phyloP scores from a whole-genome alignment of 1,284 basidiomycete genomes.

The Leccinum fuscescens region DNA sequence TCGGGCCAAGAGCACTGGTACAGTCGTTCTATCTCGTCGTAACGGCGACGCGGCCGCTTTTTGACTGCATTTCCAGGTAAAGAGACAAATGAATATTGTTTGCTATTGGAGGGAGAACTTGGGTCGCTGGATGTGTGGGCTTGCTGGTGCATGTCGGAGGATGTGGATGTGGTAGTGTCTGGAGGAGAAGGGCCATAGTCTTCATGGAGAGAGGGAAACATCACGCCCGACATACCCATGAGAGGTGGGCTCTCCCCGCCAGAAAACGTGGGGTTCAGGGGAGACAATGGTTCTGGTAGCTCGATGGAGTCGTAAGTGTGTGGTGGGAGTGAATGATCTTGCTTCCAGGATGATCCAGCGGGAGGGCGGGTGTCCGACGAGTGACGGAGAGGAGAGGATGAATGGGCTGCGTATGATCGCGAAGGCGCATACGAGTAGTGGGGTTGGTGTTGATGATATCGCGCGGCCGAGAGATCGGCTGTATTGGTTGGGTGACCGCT shows the following conservation, averaged over 20 bases:
- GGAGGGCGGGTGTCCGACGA: constrained; percentile 42
- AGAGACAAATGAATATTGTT: constrained; percentile 79
- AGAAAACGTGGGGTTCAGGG: constrained; percentile 47
- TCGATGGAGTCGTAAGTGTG: constrained; percentile 34
- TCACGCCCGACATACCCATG: constrained; percentile 36
- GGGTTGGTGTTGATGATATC: constrained; percentile 34
- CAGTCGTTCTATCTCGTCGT: constrained; percentile 90
- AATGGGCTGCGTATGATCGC: constrained; percentile 30
- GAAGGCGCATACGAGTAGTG: constrained; percentile 33
- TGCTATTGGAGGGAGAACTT: constrained; percentile 42
- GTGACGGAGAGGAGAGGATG: constrained; percentile 41
- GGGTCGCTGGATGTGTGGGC: constrained; percentile 11
- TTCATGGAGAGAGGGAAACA: constrained; percentile 44
- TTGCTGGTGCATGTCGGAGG: constrained; percentile 33
- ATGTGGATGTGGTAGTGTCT: constrained; percentile 54
- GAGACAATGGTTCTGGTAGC: constrained; percentile 48
- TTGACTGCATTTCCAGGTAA: constrained; percentile 76
- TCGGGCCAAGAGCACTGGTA: constrained; percentile 83
- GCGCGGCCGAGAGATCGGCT: constrained; percentile 25
- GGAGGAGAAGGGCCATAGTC: constrained; percentile 57
- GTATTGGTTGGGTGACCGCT: constrained; percentile 24
- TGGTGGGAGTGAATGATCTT: constrained; percentile 25
- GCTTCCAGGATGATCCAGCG: constrained; percentile 37
- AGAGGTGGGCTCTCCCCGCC: constrained; percentile 36
- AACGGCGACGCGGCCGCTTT: constrained; percentile 79